Percentiles rank a stretch among this genome's conserved stretches.
Conservation (phyloP, 202 grass and related monocot genomes). For the Panicum hallii region DNA sequence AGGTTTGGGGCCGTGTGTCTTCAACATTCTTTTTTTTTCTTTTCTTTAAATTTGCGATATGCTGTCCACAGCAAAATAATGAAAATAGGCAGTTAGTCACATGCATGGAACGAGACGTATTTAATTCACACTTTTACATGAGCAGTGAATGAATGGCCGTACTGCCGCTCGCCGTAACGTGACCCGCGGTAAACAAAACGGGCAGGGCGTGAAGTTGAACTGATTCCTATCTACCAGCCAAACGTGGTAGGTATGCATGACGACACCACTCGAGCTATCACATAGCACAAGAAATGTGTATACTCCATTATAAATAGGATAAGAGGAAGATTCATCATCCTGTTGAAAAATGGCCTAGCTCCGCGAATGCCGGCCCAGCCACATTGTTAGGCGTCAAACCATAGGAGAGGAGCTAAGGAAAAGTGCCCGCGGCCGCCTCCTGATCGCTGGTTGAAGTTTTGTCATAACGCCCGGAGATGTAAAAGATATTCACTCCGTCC, state of each 20-base stretch:
- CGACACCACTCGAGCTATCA: conserved; percentile 13
- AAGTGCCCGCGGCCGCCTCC: no score
- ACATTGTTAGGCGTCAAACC: conserved; percentile 39
- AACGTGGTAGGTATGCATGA: conserved; percentile 12
- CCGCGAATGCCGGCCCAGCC: conserved; percentile 38
- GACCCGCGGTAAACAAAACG: not conserved
- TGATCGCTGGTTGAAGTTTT: no score
- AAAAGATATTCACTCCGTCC: no score
- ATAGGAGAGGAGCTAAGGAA: not conserved
- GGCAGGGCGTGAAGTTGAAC: not conserved
- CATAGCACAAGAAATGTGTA: no score
- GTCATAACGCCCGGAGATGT: no score
- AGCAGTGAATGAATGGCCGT: not conserved
- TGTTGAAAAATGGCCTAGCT: not conserved
- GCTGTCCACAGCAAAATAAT: not conserved
- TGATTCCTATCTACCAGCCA: conserved; percentile 15
- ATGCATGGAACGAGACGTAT: not conserved
- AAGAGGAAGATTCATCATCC: not conserved
- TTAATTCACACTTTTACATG: not conserved
- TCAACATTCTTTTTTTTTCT: not conserved
- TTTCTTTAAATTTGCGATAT: not conserved
- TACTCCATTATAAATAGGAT: no score
- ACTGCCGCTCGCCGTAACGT: not conserved
- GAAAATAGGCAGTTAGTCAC: no score
- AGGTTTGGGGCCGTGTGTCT: not conserved